Base-by-base conservation (phyloP, 2,329 filamentous ascomycete genomes). In the Keithomyces neogunnii region DNA sequence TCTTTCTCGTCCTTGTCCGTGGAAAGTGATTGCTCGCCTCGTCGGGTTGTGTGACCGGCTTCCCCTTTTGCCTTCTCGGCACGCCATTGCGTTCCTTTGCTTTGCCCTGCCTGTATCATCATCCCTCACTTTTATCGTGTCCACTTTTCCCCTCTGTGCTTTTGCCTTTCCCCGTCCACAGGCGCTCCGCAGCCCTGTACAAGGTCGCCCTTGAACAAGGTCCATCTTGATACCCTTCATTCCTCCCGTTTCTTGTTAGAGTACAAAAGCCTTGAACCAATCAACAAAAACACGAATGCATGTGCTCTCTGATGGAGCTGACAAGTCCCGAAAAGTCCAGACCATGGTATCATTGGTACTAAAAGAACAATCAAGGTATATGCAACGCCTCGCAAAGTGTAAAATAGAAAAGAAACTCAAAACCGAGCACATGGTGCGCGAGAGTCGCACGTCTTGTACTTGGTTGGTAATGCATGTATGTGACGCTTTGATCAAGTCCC, bases 331-430 rank as follows among this genome's bases (percentile, higher is more conserved):
- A 54, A 56, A 57, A 52, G 53, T 49, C 59, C 52, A 57, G 56
- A 58, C 59, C 60, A 60, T 65, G 62, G 62, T 65, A 65, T 64
- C 61, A 62, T 63, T 48, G 30, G 49, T n/a, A 19, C 33, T 36
- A 19, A 47, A 47, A 39, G n/a, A 38, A 6, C 28, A 45, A 19
- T 7, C 31, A 29, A 38, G 32, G 29, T n/a, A 53, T 51, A 55
- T 50, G 51, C 50, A 57, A 55, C 55, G 55, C 53, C 52, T 52
- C 40, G 55, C 50, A 45, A 31, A 53, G 40, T 53, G 44, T 19
- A 48, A 51, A 50, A 60, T 50, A 47, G 51, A 55, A 55, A 45
- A 51, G 57, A 51, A 52, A 45, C 51, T 47, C 49, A 50, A 32
- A 29, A 43, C 46, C 46, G 50, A 54, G 52, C 57, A 51, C 28